phyloP scores from a whole-genome alignment of 257 asterid genomes.

The Solanum chilense region DNA sequence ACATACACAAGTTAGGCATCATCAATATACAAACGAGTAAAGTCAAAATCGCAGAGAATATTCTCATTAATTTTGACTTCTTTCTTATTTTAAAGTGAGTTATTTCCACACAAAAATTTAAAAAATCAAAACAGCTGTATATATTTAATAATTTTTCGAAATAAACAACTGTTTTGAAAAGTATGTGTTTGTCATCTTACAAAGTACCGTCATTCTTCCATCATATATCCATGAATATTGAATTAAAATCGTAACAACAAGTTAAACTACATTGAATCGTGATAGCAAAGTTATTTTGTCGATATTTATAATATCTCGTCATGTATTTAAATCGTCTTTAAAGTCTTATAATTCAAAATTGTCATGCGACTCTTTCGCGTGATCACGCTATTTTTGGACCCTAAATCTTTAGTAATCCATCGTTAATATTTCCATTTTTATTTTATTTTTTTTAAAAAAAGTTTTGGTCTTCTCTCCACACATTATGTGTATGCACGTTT shows the following conservation, averaged over 20 bases:
- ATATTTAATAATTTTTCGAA: background rate
- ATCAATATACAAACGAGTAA: background rate
- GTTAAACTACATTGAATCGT: no score
- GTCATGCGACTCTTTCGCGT: background rate
- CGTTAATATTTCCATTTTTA: background rate
- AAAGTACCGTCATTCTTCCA: no score
- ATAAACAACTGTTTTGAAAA: background rate
- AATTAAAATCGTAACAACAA: no score
- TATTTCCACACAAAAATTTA: background rate
- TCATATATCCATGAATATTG: no score
- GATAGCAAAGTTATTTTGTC: background rate
- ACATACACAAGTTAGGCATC: background rate
- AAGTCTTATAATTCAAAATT: no score
- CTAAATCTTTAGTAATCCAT: background rate
- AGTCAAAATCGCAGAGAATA: background rate
- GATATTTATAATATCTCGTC: background rate
- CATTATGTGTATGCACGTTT: constrained; percentile 4
- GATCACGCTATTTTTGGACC: background rate
- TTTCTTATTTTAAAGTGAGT: background rate
- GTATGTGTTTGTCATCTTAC: background rate
- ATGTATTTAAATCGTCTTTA: background rate
- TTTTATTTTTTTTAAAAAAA: background rate
- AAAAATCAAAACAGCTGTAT: background rate
- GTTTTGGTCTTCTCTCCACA: background rate
- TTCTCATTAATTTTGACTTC: background rate